Base-by-base conservation (phyloP, 2,329 filamentous ascomycete species). In the Pestalotiopsis sp. region DNA sequence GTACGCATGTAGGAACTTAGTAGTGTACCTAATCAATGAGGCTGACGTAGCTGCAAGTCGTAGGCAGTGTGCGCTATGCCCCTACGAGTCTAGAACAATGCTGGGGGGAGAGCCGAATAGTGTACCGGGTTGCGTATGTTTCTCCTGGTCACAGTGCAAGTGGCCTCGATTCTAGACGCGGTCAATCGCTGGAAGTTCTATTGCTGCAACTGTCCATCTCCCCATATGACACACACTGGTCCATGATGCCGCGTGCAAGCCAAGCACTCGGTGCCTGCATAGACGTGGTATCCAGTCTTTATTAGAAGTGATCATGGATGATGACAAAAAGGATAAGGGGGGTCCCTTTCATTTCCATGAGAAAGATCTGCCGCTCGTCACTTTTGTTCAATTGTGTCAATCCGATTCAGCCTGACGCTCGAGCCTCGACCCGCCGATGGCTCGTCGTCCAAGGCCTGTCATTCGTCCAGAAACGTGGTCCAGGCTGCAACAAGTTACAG, bases 21-120 rank as follows among this genome's bases (percentile, higher is more conserved):
- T 52, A 20, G 45, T 52, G 45, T 52, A 36, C 31, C 31, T 36
- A 52, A 52, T 65, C 63, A 65, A 65, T 65, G 64, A 67, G 65
- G 65, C 65, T 67, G 65, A 67, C 65, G 65, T 67, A 67, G 57
- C 64, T 59, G 14, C 45, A 55, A 25, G 14, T 25, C n/a, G 63
- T n/a, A 20, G 45, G 17, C 45, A 52, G 20, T 52, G 17, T 52
- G n/a, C 45, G 45, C 45, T 52, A 52, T 52, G 45, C 45, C 45
- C 45, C 45, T 52, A 52, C 17, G 20, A 52, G 45, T 52, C 45
- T 52, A 52, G 45, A 52, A 52, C 45, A 23, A 52, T 52, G 45
- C 45, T 52, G 45, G 45, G n/a, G 45, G 45, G 9, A 20, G 20
- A 49, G 17, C 45, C 45, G 45, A 52, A 52, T 52, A 52, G 20